Evolutionary conservation across 2,329 filamentous ascomycete species (phyloP).

Genomic region (Ophiocordyceps camponoti-floridani): DNA sequence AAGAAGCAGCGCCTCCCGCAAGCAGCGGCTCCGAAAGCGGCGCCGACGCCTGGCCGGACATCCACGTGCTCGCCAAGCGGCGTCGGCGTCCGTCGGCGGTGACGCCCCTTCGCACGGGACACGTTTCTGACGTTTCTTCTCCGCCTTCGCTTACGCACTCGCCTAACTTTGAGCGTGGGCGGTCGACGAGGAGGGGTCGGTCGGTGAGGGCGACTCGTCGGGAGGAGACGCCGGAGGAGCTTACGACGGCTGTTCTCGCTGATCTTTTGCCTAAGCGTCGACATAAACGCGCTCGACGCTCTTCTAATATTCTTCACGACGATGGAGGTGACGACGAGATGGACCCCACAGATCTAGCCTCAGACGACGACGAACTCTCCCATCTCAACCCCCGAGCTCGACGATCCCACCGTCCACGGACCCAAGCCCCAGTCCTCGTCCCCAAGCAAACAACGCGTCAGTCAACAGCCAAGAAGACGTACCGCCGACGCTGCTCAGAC

Average conservation of each 20-base stretch:
- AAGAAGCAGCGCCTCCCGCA: slow-evolving; percentile 34
- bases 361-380: slow-evolving; percentile 39
- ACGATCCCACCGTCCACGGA: slow-evolving; percentile 1
- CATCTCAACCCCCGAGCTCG: slow-evolving; percentile 18
- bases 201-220: slow-evolving; percentile 5
- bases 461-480: slow-evolving; percentile 20
- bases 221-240: slow-evolving; percentile 16
- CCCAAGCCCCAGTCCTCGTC: slow-evolving; percentile 8
- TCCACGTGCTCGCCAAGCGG: slow-evolving; percentile 29
- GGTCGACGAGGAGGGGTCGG: slow-evolving; percentile 12
- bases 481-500: slow-evolving; percentile 29
- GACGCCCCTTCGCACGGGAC: slow-evolving; percentile 18
- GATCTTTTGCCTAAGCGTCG: slow-evolving; percentile 35
- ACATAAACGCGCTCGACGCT: slow-evolving; percentile 19
- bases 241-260: slow-evolving; percentile 36
- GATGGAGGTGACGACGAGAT: slow-evolving; percentile 27
- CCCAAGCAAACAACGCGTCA: slow-evolving; percentile 8
- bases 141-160: slow-evolving; percentile 50
- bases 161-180: slow-evolving; percentile 28
- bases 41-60: slow-evolving; percentile 30
- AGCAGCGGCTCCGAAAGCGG: slow-evolving; percentile 32
- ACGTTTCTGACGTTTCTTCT: slow-evolving; percentile 39
- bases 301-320: too few relatives aligned
- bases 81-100: slow-evolving; percentile 19
- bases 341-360: slow-evolving; percentile 26